Percentiles rank a stretch among this genome's conserved stretches.
Conservation (phyloP, 2,329 filamentous ascomycete genomes). For the Colletotrichum abscissum region DNA sequence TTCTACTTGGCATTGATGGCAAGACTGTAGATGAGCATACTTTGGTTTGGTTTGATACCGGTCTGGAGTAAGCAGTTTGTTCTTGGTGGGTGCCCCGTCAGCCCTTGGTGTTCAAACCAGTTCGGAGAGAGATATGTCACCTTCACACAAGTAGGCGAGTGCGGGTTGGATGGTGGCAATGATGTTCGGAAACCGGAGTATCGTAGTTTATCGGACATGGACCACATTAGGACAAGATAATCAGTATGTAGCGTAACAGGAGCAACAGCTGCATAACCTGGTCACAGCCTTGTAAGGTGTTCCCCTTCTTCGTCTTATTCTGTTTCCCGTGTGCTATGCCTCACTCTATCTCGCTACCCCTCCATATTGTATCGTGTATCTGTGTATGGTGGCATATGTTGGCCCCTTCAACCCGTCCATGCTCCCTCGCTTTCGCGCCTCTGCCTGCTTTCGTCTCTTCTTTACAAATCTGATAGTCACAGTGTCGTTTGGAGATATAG, state of each 20-base stretch:
- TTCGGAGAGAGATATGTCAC: neutral
- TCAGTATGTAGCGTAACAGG: neutral
- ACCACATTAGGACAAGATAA: neutral
- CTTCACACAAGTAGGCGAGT: too few species aligned
- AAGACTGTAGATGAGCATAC: neutral
- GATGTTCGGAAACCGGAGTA: neutral
- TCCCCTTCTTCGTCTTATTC: neutral
- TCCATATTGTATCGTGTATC: neutral
- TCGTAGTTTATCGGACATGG: neutral
- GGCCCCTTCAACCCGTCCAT: neutral
- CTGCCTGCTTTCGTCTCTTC: neutral
- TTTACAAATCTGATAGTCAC: neutral
- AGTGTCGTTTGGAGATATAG: constrained; percentile 22
- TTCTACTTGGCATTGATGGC: neutral
- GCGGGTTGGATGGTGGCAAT: too few species aligned
- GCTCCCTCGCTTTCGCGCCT: neutral
- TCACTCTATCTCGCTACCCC: neutral
- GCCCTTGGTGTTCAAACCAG: neutral
- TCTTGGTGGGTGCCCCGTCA: neutral
- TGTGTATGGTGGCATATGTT: neutral
- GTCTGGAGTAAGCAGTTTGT: neutral
- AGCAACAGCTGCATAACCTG: neutral
- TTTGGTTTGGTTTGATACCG: neutral
- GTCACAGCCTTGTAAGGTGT: neutral
- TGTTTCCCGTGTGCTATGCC: neutral